Base-by-base conservation (phyloP, 805 yeast genomes). In the Saccharomyces eubayanus region DNA sequence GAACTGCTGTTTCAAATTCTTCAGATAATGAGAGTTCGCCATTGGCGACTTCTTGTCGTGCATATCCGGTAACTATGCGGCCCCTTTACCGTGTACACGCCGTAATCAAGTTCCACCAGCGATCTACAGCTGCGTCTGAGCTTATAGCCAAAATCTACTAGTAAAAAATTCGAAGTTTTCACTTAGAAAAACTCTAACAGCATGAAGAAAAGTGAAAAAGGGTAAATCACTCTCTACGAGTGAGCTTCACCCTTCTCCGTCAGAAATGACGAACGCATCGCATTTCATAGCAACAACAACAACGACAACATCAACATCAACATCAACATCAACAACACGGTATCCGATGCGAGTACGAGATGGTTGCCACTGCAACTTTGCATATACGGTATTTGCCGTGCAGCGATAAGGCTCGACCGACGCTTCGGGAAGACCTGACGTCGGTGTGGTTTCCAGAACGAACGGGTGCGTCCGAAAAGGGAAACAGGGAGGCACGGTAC, bases 1-100 rank as follows among this genome's bases (percentile, higher is more conserved):
- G n/a, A 56, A 55, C 51, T 64, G 68, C 49, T 66, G 65, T 50
- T 62, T 66, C 31, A 64, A 49, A 51, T 62, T 59, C 51, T 64
- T 67, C 54, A 62, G 51, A 56, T 65, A 62, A 48, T 66, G 70
- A 14, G 64, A 59, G 29, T 53, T 54, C 2, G 59, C 51, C 31
- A 57, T 50, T 4, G 63, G 47, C 29, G 55, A 27, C 28, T 55
- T 61, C 50, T 55, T 59, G 40, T 61, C 64, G 20, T 46, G 46
- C 54, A 51, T 27, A 50, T n/a, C n/a, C 21, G 46, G 30, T 41
- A 49, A 6, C 28, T 28, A 41, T n/a, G 12, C 46, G 36, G 46
- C n/a, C 20, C 28, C 28, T 46, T 28, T 46, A 46, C 4, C 28
- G 11, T 46, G 16, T 45, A 24, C 14, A 2, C 6, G 24, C 28